A percentile compares a stretch with the other conserved stretches of the same genome.
phyloP scores from a whole-genome alignment of 169 alveolate genomes.

The Eimeria nieschulzi region DNA sequence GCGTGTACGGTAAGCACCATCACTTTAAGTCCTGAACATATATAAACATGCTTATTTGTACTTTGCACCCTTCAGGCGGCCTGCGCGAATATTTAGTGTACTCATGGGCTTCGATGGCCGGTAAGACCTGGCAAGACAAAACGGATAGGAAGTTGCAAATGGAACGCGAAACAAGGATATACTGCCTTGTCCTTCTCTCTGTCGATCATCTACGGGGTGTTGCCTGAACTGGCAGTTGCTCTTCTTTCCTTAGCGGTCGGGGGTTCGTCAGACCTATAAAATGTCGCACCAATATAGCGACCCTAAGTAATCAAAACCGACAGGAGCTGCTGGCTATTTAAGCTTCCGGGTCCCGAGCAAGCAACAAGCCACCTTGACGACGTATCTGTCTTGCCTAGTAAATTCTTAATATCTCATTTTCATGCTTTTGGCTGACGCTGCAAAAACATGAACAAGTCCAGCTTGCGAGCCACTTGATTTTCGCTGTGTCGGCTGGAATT shows the following conservation, averaged over 20 bases:
- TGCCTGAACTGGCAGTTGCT: not conserved
- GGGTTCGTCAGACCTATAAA: not conserved
- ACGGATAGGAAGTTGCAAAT: no score
- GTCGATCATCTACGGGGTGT: not conserved
- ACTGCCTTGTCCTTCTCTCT: not conserved
- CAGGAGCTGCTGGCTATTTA: not conserved
- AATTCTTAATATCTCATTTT: not conserved
- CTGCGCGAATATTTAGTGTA: constrained; percentile 19
- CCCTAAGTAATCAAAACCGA: not conserved
- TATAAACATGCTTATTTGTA: not conserved
- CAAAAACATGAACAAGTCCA: not conserved
- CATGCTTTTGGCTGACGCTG: not conserved
- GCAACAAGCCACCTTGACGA: not conserved
- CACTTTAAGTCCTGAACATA: not conserved
- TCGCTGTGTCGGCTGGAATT: constrained; percentile 17
- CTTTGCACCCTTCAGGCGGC: constrained; percentile 21
- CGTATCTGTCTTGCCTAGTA: constrained; percentile 6
- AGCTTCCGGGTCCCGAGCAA: not conserved
- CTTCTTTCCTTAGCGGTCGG: not conserved
- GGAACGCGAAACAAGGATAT: no score
- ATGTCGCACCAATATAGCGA: no score
- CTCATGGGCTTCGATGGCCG: constrained; percentile 44
- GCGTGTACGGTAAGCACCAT: constrained; percentile 42
- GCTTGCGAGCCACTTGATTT: constrained; percentile 28
- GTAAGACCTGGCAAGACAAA: not conserved